These are phyloP conservation scores for Candida pseudocylindracea DNA, from an alignment of 1,139 yeast genomes.

Conservation along the genomic window DNA sequence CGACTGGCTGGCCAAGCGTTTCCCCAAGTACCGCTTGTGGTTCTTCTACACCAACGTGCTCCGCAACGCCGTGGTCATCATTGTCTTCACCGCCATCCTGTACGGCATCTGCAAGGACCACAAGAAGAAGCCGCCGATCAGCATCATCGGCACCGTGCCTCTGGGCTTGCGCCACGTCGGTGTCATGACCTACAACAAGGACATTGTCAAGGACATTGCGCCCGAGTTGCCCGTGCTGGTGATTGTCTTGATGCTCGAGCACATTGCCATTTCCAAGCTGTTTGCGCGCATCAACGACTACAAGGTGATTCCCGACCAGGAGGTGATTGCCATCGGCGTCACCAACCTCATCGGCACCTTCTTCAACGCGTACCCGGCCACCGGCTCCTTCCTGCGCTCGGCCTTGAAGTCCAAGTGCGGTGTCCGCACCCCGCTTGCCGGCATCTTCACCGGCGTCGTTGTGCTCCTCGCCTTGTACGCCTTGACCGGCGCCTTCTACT, in stretches of 20 bases:
- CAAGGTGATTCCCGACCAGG: slow-evolving; percentile 83
- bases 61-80: slow-evolving; percentile 63
- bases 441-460: slow-evolving; percentile 76
- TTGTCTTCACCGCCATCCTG: slow-evolving; percentile 55
- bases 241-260: slow-evolving; percentile 68
- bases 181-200: slow-evolving; percentile 41
- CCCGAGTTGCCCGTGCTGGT: slow-evolving; percentile 71
- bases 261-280: slow-evolving; percentile 82
- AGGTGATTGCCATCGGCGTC: slow-evolving; percentile 82
- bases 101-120: slow-evolving; percentile 27
- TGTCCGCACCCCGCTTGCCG: slow-evolving; percentile 86
- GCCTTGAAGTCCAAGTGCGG: slow-evolving; percentile 92
- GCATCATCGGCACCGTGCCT: slow-evolving; percentile 62
- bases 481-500: slow-evolving; percentile 64
- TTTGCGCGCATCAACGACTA: slow-evolving; percentile 87
- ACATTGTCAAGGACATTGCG: slow-evolving; percentile 37
- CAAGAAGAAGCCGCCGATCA: slow-evolving; percentile 12
- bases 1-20: slow-evolving; percentile 38
- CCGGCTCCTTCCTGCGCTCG: slow-evolving; percentile 89
- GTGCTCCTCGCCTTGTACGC: slow-evolving; percentile 74
- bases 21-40: slow-evolving; percentile 29
- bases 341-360: slow-evolving; percentile 81
- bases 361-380: slow-evolving; percentile 86
- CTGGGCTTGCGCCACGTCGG: slow-evolving; percentile 66
- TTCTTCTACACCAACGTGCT: slow-evolving; percentile 56